Percentiles rank a stretch among this genome's conserved stretches.
Conservation (phyloP, 768 basidiomycete species). For the Bullera alba region DNA sequence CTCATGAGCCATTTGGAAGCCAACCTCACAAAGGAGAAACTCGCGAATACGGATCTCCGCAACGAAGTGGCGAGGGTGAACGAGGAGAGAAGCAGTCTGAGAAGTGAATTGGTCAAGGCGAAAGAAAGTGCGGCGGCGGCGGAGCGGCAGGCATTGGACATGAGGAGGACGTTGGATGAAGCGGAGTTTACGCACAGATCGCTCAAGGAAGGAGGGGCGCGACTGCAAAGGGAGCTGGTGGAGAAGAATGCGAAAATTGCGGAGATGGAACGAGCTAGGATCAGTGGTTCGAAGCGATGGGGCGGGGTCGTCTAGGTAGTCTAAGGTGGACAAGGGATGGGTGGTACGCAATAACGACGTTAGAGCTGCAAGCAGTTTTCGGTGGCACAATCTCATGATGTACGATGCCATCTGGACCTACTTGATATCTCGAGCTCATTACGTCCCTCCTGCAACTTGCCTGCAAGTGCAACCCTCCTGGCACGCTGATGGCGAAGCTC, state of each 20-base stretch:
- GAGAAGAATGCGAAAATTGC: slow-evolving; percentile 7
- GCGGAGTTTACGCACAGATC: slow-evolving; percentile 10
- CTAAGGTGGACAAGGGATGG: no score
- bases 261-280: slow-evolving; percentile 1
- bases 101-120: neutral
- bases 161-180: slow-evolving; percentile 7
- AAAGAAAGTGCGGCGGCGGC: neutral
- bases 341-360: no score
- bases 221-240: slow-evolving; percentile 9
- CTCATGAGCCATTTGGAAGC: neutral
- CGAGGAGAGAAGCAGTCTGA: no score
- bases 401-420: no score
- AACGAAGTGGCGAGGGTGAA: neutral
- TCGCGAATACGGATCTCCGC: neutral
- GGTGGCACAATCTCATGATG: no score
- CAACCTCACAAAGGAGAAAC: neutral
- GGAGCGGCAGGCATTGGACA: slow-evolving; percentile 3
- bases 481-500: no score
- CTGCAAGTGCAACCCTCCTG: no score
- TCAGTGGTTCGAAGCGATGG: neutral
- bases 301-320: no score
- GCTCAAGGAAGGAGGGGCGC: slow-evolving; percentile 13
- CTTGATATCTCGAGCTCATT: no score
- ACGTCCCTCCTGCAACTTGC: no score
- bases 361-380: no score